Evolutionary conservation across 495 filamentous ascomycete species (phyloP), one percentile per base, ranked within the genome.

Genomic region (Paragyromitra xinjiangensis): DNA sequence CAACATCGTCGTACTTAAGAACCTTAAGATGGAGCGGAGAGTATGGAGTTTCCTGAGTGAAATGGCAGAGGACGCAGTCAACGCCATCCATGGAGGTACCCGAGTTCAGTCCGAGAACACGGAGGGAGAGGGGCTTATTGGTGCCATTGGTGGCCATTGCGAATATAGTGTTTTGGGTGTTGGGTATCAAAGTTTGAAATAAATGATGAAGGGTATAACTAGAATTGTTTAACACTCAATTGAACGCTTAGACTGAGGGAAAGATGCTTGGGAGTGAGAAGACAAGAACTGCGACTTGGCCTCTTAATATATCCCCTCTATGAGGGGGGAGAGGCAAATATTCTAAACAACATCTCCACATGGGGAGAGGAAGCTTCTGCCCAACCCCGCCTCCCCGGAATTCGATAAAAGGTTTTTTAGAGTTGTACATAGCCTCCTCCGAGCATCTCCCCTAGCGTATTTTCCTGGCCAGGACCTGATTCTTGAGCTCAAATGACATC

Each of bases 71-170:
- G 6, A 86, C 87, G 69, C 85, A 86, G 71, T 88, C 86, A 42
- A 89, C 87, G 42, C 83, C 86, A 79, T 88, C 85, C 85, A 86
- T 86, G 19, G 82, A 83, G 22, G 84, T 86, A n/a, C 85, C 85
- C 53, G 79, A 85, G 78, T 88, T 89, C 76, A 88, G 71, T 0
- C 87, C 88, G 14, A 88, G 83, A 51, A 88, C 87, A 4, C 83
- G 86, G 55, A 88, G 76, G 68, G 87, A 84, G 53, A 85, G 80
- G 29, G 81, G 59, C 71, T 75, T 78, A 65, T 63, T 68, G 65
- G 69, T 65, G 51, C 64, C 65, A 45, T 66, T 75, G 69, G 64
- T 69, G 12, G 78, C 37, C 67, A 70, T 70, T 45, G 51, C 45
- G 55, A 44, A 44, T 44, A 39, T 48, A 39, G 19, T 45, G 66